Evolutionary conservation across 2,329 filamentous ascomycete species (phyloP), one percentile per base, ranked within the genome.

Genomic region (Botrytis galanthina): DNA sequence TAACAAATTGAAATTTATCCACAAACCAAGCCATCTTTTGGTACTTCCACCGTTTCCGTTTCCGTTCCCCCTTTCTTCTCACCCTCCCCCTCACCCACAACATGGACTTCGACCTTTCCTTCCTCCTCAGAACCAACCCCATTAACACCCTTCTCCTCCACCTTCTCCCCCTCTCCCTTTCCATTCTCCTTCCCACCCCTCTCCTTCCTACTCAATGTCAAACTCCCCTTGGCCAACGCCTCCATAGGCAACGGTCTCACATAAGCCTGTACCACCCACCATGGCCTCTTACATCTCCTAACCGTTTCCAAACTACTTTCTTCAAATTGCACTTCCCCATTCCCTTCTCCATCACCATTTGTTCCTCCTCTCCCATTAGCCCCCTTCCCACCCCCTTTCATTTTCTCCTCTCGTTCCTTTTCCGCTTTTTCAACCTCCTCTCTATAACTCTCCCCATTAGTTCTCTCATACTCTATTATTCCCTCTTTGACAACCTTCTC

Each of bases 201-300:
- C 42, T 88, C 86, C 81, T 94, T 94, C 84, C 94, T 95, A 78
- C 90, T 93, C 75, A 91, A 81, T 73, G 86, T 88, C 81, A 97
- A 86, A 3, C 92, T 91, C 0, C 95, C 95, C 81, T 93, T 94
- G 75, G 91, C 91, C 76, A 96, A 79, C 3, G 96, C 96, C 84
- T 98, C 95, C 77, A 92, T 92, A 0, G 96, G 96, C 79, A 98
- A 82, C 59, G 94, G 95, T 73, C 95, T 86, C 10, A 98, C 88
- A 79, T 97, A 93, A 6, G 95, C 92, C 84, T 98, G 95, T 70
- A 91, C 94, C 6, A 97, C 87, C 93, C 94, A 98, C 88, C 91
- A 98, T 1, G 95, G 95, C 76, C 94, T 85, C 81, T 90, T 91
- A 80, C 94, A 97, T 74, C 89, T 85, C 72, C 87, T 88, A 39